These are phyloP conservation scores for Mrakia gelida DNA, from an alignment of 768 basidiomycete species.

Conservation along the genomic window DNA sequence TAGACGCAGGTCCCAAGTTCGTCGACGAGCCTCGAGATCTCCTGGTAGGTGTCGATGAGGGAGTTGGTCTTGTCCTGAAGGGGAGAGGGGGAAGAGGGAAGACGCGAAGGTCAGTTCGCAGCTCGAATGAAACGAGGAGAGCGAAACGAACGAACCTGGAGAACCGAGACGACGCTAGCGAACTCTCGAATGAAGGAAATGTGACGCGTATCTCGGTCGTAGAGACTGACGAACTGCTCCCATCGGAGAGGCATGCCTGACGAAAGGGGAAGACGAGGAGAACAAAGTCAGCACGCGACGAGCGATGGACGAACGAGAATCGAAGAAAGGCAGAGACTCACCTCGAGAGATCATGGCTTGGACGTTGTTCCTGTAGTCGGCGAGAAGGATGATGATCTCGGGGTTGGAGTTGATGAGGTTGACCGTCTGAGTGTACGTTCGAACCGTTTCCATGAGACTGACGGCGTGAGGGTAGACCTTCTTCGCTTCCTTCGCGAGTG, in stretches of 20 bases:
- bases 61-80: constrained; percentile 85
- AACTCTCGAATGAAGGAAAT: constrained; percentile 93
- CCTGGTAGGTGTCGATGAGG: constrained; percentile 84
- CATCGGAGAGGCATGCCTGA: constrained; percentile 90
- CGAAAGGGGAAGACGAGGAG: constrained; percentile 1
- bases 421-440: constrained; percentile 92
- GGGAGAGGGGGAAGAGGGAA: background rate
- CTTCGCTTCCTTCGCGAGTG: constrained; percentile 98
- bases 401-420: constrained; percentile 85
- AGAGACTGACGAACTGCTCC: constrained; percentile 95
- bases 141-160: constrained; percentile 57
- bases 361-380: constrained; percentile 86
- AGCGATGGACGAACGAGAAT: background rate
- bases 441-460: constrained; percentile 86
- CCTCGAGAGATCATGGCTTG: constrained; percentile 91
- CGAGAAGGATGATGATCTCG: constrained; percentile 89
- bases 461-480: constrained; percentile 97
- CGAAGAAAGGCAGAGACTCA: constrained; percentile 43
- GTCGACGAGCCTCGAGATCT: constrained; percentile 76
- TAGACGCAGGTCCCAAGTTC: constrained; percentile 84
- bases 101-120: background rate
- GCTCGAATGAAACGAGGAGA: background rate
- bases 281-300: background rate
- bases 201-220: constrained; percentile 83
- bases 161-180: constrained; percentile 81